These are phyloP conservation scores for Pulveroboletus sp. DNA, from an alignment of 768 basidiomycete genomes.

Conservation along the genomic window DNA sequence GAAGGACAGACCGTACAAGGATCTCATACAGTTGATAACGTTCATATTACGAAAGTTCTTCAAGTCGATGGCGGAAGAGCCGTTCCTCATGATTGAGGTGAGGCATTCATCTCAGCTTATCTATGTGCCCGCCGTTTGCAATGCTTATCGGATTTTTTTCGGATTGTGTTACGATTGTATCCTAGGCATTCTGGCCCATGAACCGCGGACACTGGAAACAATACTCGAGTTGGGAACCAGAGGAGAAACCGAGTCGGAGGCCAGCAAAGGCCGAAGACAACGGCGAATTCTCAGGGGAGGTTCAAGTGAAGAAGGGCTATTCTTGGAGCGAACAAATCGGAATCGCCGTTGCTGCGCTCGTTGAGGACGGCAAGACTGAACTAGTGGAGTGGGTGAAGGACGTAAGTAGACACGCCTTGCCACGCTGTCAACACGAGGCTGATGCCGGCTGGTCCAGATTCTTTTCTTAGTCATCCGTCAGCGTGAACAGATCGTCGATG, in stretches of 20 bases:
- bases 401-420: constrained; percentile 45
- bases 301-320: constrained; percentile 83
- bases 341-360: constrained; percentile 73
- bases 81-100: constrained; percentile 89
- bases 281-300: constrained; percentile 56
- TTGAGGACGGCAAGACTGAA: constrained; percentile 59
- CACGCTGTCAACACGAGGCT: constrained; percentile 21
- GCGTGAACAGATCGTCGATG: constrained; percentile 59
- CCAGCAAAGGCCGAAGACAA: constrained; percentile 32
- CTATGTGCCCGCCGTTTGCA: constrained; percentile 9
- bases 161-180: neutral
- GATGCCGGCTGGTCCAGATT: constrained; percentile 45
- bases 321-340: constrained; percentile 89
- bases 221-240: constrained; percentile 74
- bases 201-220: constrained; percentile 85
- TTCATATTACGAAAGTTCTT: constrained; percentile 92
- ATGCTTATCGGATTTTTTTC: constrained; percentile 17
- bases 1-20: constrained; percentile 74
- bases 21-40: constrained; percentile 80
- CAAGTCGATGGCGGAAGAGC: constrained; percentile 81
- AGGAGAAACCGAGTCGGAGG: constrained; percentile 38
- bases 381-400: constrained; percentile 81
- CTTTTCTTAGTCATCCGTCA: constrained; percentile 56
- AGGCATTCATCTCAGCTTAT: constrained; percentile 32
- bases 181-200: constrained; percentile 85